These are phyloP conservation scores for Reticulascus tulasneorum DNA, from an alignment of 2,329 filamentous ascomycete species.

Conservation along the genomic window DNA sequence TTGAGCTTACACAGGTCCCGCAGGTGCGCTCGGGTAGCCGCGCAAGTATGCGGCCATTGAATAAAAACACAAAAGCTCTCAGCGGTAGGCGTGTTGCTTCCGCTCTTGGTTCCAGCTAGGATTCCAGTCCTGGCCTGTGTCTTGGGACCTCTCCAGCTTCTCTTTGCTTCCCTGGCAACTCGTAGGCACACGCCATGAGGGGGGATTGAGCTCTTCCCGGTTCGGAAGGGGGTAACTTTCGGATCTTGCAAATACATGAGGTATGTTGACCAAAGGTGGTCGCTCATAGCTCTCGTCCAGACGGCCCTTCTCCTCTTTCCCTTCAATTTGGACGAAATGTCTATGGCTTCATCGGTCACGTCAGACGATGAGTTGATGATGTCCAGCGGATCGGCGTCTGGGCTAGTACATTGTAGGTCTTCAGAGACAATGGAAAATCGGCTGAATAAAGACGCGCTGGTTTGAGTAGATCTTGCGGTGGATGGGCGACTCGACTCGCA, in stretches of 20 bases:
- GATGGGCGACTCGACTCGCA: slow-evolving; percentile 58
- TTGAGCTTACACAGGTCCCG: slow-evolving; percentile 59
- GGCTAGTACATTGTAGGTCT: slow-evolving; percentile 50
- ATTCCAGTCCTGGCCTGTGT: slow-evolving; percentile 22
- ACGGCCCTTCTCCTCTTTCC: slow-evolving; percentile 45
- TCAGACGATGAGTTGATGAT: slow-evolving; percentile 13
- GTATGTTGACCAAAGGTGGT: slow-evolving; percentile 64
- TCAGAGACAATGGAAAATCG: slow-evolving; percentile 53
- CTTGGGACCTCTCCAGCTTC: slow-evolving; percentile 63
- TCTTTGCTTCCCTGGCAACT: slow-evolving; percentile 61
- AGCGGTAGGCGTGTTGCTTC: slow-evolving; percentile 52
- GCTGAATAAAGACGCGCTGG: slow-evolving; percentile 54
- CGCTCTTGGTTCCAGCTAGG: slow-evolving; percentile 37
- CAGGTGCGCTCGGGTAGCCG: slow-evolving; percentile 58
- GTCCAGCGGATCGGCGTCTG: slow-evolving; percentile 38
- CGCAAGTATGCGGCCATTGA: slow-evolving; percentile 61
- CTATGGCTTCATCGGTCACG: slow-evolving; percentile 1
- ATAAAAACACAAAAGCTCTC: slow-evolving; percentile 45
- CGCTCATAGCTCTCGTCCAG: slow-evolving; percentile 63
- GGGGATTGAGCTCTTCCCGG: slow-evolving; percentile 60
- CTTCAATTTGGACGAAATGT: slow-evolving; percentile 6
- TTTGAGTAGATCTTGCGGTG: slow-evolving; percentile 56
- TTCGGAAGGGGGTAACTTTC: slow-evolving; percentile 61
- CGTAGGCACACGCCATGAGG: slow-evolving; percentile 61
- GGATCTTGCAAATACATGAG: slow-evolving; percentile 63